Base-by-base conservation (phyloP, 148 eudicot species). In the Tetragonia tetragonoides region DNA sequence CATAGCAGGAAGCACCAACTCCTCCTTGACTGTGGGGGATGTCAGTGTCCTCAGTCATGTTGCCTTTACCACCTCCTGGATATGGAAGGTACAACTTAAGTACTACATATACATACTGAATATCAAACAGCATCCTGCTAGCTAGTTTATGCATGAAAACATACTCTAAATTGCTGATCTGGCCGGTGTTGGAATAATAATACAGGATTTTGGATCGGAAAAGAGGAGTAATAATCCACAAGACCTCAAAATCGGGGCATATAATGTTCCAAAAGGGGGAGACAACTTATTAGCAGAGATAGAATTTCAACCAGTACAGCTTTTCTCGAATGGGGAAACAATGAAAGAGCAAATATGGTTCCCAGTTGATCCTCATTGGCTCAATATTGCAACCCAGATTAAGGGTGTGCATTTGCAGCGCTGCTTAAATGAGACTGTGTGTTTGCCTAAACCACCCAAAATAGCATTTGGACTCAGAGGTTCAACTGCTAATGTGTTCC, bases 61-160 rank as follows among this genome's bases (percentile, higher is more conserved):
- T 44, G 92, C 92, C 18, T 89, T 77, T 70, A 87, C 92, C 61
- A 81, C 78, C 78, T 89, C 92, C 44, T 89, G 92, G 92, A 79
- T 79, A 51, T 89, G 92, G 92, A 80, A 74, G 91, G 91, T 88
- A 82, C 67, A 15, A 46, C 51, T 28, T 28, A 28, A 28, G 34
- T 28, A 28, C 34, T 28, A 28, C 34, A 28, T 28, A 28, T 28
- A 28, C 34, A 28, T 28, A 28, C 34, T 28, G 34, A 28, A 28
- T 28, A 28, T 28, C 34, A 28, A 28, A 28, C 34, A 28, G 34
- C 34, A 28, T 28, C 34, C 34, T 28, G 34, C 34, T 28, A 28
- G 34, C 34, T 28, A 28, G 34, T 28, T 28, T 28, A 28, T 28
- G 34, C 34, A 28, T 28, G 34, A 28, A 28, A 28, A 28, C 34